phyloP scores from a whole-genome alignment of 805 yeast genomes.

The Candida dendrica region DNA sequence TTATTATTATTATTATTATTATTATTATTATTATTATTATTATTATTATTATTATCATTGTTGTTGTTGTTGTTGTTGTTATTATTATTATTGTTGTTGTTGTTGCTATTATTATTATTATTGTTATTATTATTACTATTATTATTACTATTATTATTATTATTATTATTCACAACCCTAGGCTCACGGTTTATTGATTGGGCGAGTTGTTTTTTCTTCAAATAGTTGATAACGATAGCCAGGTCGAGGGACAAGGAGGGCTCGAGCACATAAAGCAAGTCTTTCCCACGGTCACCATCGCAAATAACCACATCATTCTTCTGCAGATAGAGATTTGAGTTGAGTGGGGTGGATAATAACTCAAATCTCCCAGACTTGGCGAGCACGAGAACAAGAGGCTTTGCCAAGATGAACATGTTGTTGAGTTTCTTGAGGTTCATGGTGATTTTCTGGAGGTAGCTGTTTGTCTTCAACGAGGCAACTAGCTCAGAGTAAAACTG shows the following conservation, averaged over 20 bases:
- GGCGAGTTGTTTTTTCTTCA: constrained; percentile 66
- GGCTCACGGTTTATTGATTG: constrained; percentile 32
- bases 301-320: constrained; percentile 65
- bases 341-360: constrained; percentile 57
- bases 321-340: constrained; percentile 51
- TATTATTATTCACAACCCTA: too few relatives aligned
- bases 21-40: too few relatives aligned
- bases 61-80: too few relatives aligned
- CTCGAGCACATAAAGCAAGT: constrained; percentile 64
- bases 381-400: constrained; percentile 37
- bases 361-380: constrained; percentile 65
- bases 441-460: constrained; percentile 17
- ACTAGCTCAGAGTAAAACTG: constrained; percentile 31
- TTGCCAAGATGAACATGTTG: constrained; percentile 17
- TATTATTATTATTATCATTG: too few relatives aligned
- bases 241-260: constrained; percentile 55
- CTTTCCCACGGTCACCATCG: constrained; percentile 83
- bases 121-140: too few relatives aligned
- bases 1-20: constrained; percentile 1
- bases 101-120: too few relatives aligned
- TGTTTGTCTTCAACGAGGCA: constrained; percentile 24
- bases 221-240: constrained; percentile 65
- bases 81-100: too few relatives aligned
- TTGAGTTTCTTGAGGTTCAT: constrained; percentile 20
- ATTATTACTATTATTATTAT: too few relatives aligned